Evolutionary conservation across 2,329 filamentous ascomycete species (phyloP), one percentile per base, ranked within the genome.

Genomic region (Verticillium isaacii): DNA sequence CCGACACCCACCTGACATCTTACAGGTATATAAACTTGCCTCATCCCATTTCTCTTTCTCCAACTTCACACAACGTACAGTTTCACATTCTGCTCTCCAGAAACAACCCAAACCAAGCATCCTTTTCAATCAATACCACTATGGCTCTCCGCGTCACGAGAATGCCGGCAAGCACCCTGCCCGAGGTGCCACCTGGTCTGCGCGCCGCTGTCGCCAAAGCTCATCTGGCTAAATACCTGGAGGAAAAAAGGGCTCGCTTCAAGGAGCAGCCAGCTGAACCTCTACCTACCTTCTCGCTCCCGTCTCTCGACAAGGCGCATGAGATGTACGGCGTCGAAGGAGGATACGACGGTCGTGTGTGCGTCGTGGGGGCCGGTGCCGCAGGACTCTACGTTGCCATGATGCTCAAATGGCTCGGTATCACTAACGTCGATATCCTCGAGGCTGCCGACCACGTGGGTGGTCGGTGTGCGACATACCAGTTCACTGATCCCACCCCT

Each of bases 341-440:
- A 5, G 34, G 36, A 23, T 58, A 45, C 29, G 36, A 58, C 15
- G 36, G 19, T 17, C 57, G 32, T 2, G 65, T 74, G 9, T 69
- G 73, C 58, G 77, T 78, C 19, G 66, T 77, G 8, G 75, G 75
- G 15, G 74, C 71, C 11, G 75, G 75, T 12, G 65, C 68, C 7
- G 66, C 74, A 7, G 75, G 75, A 7, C 67, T 77, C 2, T 77
- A 70, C 62, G 72, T 70, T 23, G 74, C 71, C 39, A 68, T 74
- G 62, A 68, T 74, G 8, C 66, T 76, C 12, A 69, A 75, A 39
- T 65, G 66, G 29, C 59, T 73, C 14, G 62, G 67, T 15, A 64
- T 69, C 23, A 64, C 66, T 8, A 67, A 70, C 37, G 57, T 72
- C 39, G 72, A 78, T 2, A 72, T 78, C 17, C 41, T 77, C 2